These are phyloP conservation scores for Nicotiana rustica DNA, from an alignment of 305 asterid species.

Conservation along the genomic window DNA sequence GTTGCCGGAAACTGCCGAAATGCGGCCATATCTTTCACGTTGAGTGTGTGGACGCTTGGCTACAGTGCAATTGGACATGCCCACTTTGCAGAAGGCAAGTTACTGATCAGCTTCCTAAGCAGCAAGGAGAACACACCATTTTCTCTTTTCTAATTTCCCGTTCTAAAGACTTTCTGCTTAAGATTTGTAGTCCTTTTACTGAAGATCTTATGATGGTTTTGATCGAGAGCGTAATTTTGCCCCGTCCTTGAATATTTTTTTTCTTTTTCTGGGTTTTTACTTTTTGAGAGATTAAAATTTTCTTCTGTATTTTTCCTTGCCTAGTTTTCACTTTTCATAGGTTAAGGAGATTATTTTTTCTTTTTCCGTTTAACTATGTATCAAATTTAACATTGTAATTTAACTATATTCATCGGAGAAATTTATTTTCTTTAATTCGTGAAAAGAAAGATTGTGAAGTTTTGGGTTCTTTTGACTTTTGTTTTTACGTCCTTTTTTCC, in stretches of 20 bases:
- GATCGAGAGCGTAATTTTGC: constrained; percentile 16
- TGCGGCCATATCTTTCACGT: constrained; percentile 60
- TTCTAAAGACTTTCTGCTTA: constrained; percentile 42
- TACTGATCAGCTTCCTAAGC: constrained; percentile 39
- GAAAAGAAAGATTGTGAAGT: too few species aligned
- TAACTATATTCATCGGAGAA: not conserved
- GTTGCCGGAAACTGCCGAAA: constrained; percentile 49
- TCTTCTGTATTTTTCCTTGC: not conserved
- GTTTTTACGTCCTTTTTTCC: too few species aligned
- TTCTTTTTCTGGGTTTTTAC: too few species aligned
- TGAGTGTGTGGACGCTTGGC: constrained; percentile 57
- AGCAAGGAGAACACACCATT: constrained; percentile 26
- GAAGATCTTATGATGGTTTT: constrained; percentile 42
- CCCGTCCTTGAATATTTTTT: not conserved
- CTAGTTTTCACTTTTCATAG: not conserved
- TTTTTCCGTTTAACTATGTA: not conserved
- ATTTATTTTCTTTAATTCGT: too few species aligned
- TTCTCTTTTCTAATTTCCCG: constrained; percentile 30
- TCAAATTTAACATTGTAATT: not conserved
- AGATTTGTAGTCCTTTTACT: constrained; percentile 31
- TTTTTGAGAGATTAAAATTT: not conserved
- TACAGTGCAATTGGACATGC: constrained; percentile 50
- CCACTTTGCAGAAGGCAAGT: constrained; percentile 61
- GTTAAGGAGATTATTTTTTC: not conserved
- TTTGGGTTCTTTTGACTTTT: too few species aligned